phyloP scores from a whole-genome alignment of 257 asterid genomes.

The Rauvolfia tetraphylla region DNA sequence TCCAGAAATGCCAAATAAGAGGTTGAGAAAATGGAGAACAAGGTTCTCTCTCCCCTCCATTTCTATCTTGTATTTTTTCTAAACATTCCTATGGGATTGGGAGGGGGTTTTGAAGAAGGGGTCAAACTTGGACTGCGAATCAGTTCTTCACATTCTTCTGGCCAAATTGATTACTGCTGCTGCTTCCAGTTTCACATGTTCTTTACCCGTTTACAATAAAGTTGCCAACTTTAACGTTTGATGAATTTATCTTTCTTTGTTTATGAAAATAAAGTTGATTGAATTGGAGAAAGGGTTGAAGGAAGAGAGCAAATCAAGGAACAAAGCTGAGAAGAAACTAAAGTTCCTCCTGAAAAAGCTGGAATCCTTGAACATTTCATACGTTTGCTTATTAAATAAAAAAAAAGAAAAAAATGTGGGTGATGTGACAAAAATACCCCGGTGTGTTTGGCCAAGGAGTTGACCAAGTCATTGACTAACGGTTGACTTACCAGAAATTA shows the following conservation, averaged over 20 bases:
- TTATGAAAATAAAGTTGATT: conserved; percentile 37
- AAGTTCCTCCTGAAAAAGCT: conserved; percentile 59
- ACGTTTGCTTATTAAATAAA: no score
- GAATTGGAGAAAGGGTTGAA: conserved; percentile 58
- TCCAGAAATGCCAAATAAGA: conserved; percentile 65
- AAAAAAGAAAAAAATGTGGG: no score
- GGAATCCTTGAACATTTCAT: conserved; percentile 41
- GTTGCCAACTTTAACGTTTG: not conserved
- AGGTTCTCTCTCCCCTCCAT: conserved; percentile 33
- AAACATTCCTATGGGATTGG: no score
- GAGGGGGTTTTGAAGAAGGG: not conserved
- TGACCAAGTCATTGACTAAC: no score
- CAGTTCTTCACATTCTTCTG: not conserved
- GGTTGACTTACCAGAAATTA: no score
- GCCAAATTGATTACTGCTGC: not conserved
- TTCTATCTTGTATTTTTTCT: not conserved
- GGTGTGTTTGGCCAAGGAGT: no score
- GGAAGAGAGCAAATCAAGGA: conserved; percentile 70
- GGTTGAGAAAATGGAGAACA: conserved; percentile 44
- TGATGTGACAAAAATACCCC: no score
- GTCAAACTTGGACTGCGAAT: not conserved
- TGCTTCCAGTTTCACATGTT: not conserved
- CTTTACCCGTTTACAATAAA: not conserved
- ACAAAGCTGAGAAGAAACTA: conserved; percentile 72
- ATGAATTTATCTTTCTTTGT: not conserved